Base-by-base conservation (phyloP, 768 basidiomycete genomes). In the Mycena olivaceomarginata region DNA sequence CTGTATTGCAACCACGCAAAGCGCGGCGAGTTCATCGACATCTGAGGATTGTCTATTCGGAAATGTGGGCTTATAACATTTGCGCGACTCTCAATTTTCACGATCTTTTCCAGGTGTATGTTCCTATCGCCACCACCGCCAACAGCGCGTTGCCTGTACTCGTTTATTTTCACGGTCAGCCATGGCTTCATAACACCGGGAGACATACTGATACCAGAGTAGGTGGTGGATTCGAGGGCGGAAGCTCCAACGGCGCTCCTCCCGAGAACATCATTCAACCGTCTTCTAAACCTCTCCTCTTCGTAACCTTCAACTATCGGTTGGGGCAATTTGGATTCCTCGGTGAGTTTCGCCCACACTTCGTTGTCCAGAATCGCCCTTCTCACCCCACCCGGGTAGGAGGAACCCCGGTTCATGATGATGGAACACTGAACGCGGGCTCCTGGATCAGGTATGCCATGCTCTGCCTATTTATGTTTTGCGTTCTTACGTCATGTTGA, bases 11-110 rank as follows among this genome's bases (percentile, higher is more conserved):
- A 84, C 85, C 1, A 81, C 82, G 5, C 86, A 86, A 64, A 84
- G 77, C 0, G 81, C 79, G 0, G 80, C 85, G 3, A 71, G 75
- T 0, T 20, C 82, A 41, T 82, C 84, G 18, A 85, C 84, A 48
- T 86, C 87, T 8, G 88, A 89, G 79, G 88, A 89, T 74, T 89
- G 88, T 73, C 81, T 89, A 1, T 89, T 87, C 70, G 86, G 85
- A 67, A 89, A 89, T 79, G 88, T 88, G 48, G 72, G 73, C 7
- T n/a, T 4, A 12, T 39, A 37, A 15, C 46, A 39, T 12, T 13
- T 31, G 11, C 31, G 10, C 13, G 9, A 43, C n/a, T 2, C 37
- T 7, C 51, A 1, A 9, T 10, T 18, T 46, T 59, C 1, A n/a
- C 56, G 39, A 18, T 22, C 15, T 25, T 31, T 7, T n/a, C 18